Conservation (phyloP, 2,329 filamentous ascomycete species). For the Nannizzia gypsea region DNA sequence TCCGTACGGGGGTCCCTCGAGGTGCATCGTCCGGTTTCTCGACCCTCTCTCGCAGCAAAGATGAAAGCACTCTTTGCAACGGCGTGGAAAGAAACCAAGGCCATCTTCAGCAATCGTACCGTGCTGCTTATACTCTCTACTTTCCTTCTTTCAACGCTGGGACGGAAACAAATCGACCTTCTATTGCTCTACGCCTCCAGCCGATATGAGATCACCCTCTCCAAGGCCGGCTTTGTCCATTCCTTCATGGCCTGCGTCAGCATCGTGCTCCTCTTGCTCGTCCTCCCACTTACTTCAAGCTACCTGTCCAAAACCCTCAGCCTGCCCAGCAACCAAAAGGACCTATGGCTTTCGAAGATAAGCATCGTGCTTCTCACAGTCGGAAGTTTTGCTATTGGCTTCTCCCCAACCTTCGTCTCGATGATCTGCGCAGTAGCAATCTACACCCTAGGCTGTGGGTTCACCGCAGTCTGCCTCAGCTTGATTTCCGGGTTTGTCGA, state of each 20-base stretch:
- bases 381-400: slow-evolving; percentile 36
- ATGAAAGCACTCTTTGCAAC: slow-evolving; percentile 4
- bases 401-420: slow-evolving; percentile 32
- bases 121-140: slow-evolving; percentile 34
- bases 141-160: slow-evolving; percentile 39
- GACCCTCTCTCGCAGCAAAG: not conserved
- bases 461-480: slow-evolving; percentile 36
- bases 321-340: slow-evolving; percentile 31
- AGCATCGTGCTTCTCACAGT: slow-evolving; percentile 35
- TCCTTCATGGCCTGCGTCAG: slow-evolving; percentile 39
- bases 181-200: slow-evolving; percentile 43
- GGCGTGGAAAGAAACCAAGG: slow-evolving; percentile 8
- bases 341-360: slow-evolving; percentile 36
- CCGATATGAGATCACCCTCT: slow-evolving; percentile 40
- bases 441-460: slow-evolving; percentile 40
- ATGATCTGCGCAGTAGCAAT: slow-evolving; percentile 37
- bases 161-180: slow-evolving; percentile 36
- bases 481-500: slow-evolving; percentile 39
- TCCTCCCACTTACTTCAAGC: slow-evolving; percentile 34
- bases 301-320: slow-evolving; percentile 20
- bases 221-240: slow-evolving; percentile 32
- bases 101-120: slow-evolving; percentile 29
- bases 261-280: slow-evolving; percentile 36
- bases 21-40: not conserved
- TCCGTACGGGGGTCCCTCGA: not conserved